These are phyloP conservation scores for Dactylellina sp. DNA, from an alignment of 2,329 filamentous ascomycete genomes.

Conservation along the genomic window DNA sequence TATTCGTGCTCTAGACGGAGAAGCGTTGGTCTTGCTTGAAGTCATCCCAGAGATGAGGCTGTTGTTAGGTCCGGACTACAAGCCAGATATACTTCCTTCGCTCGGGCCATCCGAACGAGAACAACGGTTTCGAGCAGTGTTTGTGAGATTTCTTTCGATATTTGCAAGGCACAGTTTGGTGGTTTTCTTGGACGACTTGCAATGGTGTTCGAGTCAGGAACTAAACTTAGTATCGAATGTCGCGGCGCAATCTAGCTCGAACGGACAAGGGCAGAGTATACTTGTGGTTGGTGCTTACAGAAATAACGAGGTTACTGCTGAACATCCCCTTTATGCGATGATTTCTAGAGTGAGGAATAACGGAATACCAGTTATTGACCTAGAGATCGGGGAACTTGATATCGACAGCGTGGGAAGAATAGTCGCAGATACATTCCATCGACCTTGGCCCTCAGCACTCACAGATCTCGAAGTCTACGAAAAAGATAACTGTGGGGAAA, in stretches of 20 bases:
- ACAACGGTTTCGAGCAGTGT: slow-evolving; percentile 58
- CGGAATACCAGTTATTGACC: slow-evolving; percentile 58
- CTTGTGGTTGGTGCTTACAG: slow-evolving; percentile 60
- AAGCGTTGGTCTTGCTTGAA: slow-evolving; percentile 59
- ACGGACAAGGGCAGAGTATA: slow-evolving; percentile 59
- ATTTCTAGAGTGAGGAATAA: slow-evolving; percentile 55
- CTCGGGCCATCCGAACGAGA: slow-evolving; percentile 60
- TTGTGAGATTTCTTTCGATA: slow-evolving; percentile 56
- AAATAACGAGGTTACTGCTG: slow-evolving; percentile 59
- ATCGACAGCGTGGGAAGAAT: slow-evolving; percentile 60
- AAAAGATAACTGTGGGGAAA: slow-evolving; percentile 6
- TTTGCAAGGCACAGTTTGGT: slow-evolving; percentile 60
- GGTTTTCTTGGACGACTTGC: slow-evolving; percentile 61
- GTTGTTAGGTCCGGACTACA: slow-evolving; percentile 59
- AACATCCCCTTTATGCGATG: slow-evolving; percentile 60
- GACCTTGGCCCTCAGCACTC: slow-evolving; percentile 40
- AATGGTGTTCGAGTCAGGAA: slow-evolving; percentile 60
- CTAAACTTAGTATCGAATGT: slow-evolving; percentile 60
- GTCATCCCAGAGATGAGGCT: slow-evolving; percentile 60
- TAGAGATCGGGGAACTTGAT: slow-evolving; percentile 59
- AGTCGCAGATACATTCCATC: slow-evolving; percentile 60
- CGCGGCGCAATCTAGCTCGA: slow-evolving; percentile 58
- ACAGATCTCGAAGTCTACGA: slow-evolving; percentile 45
- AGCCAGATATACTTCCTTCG: slow-evolving; percentile 58
- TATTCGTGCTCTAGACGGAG: slow-evolving; percentile 60